Base-by-base conservation (phyloP, 345 rosid genomes). In the Microthlaspi erraticum region DNA sequence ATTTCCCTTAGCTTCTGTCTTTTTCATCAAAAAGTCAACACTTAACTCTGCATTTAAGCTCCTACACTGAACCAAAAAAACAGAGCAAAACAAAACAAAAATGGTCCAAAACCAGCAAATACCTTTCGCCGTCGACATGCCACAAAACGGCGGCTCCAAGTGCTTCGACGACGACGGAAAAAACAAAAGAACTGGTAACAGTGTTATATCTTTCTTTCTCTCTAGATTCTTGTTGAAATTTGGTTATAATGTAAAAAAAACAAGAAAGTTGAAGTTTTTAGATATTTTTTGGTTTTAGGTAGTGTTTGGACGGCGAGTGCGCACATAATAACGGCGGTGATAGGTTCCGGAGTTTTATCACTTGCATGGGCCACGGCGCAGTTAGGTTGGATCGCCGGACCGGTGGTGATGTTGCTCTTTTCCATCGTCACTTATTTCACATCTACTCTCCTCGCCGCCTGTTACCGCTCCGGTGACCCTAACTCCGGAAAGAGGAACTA, bases 131-230 rank as follows among this genome's bases (percentile, higher is more conserved):
- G 16, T 82, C 7, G 85, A 81, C 62, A 62, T 57, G 70, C 85
- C 64, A 19, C 59, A 77, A 5, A 77, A 71, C 41, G 68, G 54
- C 6, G 90, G 75, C 56, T 83, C 91, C 73, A 70, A 85, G 43
- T 82, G 81, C 80, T 84, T 87, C 46, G 97, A 93, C 32, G 97
- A 92, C 18, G 98, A 92, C 6, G 96, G 90, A 5, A 85, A 81
- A 17, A 82, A 45, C 71, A 88, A 85, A 70, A 56, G 98, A 81
- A 85, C 90, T 52, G 96, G 98, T 90, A 74, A 34, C 9, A 26
- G 12, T 3, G 4, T 44, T 58, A n/a, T 53, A 61, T 7, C 11
- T 57, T 32, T 32, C 26, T 65, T 60, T 6, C 13, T 34, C 29
- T 13, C 9, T 6, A 26, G 29, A 33, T 49, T 36, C 33, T 26